A percentile compares a stretch with the other conserved stretches of the same genome.
These are phyloP conservation scores for Miscanthus lutarioriparius DNA, from an alignment of 176 grass and related monocot genomes.

Conservation along the genomic window DNA sequence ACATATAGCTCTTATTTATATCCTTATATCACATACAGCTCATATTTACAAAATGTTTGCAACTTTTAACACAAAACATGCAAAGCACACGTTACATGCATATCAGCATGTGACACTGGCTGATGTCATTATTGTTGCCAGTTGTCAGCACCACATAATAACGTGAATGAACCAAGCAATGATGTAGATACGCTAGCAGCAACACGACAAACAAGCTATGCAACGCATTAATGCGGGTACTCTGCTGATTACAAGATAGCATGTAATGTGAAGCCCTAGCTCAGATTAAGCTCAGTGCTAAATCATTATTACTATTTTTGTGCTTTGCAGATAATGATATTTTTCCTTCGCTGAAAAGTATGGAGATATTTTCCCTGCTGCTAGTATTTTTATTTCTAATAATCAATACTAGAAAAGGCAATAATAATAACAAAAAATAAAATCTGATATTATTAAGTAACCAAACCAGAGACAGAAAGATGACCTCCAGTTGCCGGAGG, in stretches of 20 bases:
- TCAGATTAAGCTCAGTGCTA: neutral
- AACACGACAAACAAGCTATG: neutral
- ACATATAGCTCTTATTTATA: neutral
- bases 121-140: conserved; percentile 10
- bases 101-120: conserved; percentile 10
- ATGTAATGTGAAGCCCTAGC: neutral
- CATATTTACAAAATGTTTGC: neutral
- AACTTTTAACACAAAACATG: conserved; percentile 13
- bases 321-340: neutral
- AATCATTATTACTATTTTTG: neutral
- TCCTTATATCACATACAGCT: too few relatives aligned
- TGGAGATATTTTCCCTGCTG: neutral
- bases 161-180: neutral
- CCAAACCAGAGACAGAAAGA: conserved; percentile 39
- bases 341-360: neutral
- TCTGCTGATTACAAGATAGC: conserved; percentile 12
- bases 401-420: neutral
- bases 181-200: neutral
- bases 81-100: neutral
- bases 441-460: conserved; percentile 27
- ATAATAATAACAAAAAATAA: neutral
- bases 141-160: neutral
- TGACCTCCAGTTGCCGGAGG: conserved; percentile 88
- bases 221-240: neutral
- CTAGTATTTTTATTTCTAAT: neutral